phyloP scores from a whole-genome alignment of 129 eudicot species.

The Lactuca saligna region DNA sequence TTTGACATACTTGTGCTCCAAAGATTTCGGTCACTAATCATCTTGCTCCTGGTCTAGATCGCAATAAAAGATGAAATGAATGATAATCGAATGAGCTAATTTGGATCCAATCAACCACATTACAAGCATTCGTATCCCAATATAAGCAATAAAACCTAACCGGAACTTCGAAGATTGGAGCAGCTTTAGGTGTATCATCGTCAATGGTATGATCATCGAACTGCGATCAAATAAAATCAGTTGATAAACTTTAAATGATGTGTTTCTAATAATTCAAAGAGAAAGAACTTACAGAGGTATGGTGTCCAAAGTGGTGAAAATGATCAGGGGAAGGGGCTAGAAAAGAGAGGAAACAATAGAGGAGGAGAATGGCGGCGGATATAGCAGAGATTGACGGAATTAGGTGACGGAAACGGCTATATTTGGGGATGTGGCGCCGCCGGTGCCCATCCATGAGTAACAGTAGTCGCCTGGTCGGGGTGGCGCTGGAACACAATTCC shows the following conservation, averaged over 20 bases:
- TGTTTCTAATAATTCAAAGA: neutral
- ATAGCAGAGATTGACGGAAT: constrained; percentile 47
- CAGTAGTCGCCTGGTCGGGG: neutral
- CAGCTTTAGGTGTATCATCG: constrained; percentile 21
- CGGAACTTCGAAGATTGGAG: constrained; percentile 47
- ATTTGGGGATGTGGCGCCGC: constrained; percentile 52
- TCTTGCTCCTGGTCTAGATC: constrained; percentile 58
- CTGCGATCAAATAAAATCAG: constrained; percentile 17
- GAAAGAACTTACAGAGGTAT: constrained; percentile 26
- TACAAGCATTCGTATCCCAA: neutral
- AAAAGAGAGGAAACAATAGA: constrained; percentile 50
- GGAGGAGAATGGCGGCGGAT: constrained; percentile 54
- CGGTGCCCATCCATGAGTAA: constrained; percentile 39
- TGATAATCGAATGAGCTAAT: constrained; percentile 10
- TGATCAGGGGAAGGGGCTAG: constrained; percentile 73
- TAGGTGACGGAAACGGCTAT: constrained; percentile 34
- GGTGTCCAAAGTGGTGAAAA: constrained; percentile 30
- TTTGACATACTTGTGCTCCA: constrained; percentile 61
- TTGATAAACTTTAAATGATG: neutral
- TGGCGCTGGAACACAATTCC: neutral
- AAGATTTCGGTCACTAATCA: constrained; percentile 39
- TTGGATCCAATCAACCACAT: constrained; percentile 36
- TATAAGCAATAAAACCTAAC: constrained; percentile 43
- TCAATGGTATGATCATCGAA: constrained; percentile 14
- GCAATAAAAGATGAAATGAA: constrained; percentile 22